A percentile compares a stretch with the other conserved stretches of the same genome.
Evolutionary conservation across 345 rosid species (phyloP).

Genomic region (Pelargonium nanum): DNA sequence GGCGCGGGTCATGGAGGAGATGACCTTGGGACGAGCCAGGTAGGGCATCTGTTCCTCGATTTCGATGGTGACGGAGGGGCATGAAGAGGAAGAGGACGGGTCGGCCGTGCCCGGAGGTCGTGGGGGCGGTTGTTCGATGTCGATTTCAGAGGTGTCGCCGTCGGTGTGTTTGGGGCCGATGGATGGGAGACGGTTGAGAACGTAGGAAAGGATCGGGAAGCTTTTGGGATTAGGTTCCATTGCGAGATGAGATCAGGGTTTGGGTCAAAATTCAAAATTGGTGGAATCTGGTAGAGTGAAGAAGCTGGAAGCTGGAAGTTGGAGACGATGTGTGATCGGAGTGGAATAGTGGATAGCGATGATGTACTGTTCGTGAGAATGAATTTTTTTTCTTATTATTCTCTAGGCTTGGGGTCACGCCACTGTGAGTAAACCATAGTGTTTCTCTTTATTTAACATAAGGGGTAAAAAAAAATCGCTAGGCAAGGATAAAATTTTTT

Average conservation of each 20-base stretch:
- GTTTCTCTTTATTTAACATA: no score
- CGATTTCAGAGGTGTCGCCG: slow-evolving; percentile 15
- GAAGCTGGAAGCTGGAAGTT: not conserved
- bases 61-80: slow-evolving; percentile 14
- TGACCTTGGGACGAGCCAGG: slow-evolving; percentile 49
- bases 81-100: slow-evolving; percentile 20
- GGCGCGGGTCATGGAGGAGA: slow-evolving; percentile 67
- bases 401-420: no score
- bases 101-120: slow-evolving; percentile 12
- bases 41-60: slow-evolving; percentile 52
- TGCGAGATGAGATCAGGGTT: slow-evolving; percentile 8
- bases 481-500: no score
- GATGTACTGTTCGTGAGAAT: no score
- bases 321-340: no score
- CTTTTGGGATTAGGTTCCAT: slow-evolving; percentile 71
- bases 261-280: not conserved
- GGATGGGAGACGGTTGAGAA: slow-evolving; percentile 65
- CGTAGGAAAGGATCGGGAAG: slow-evolving; percentile 82
- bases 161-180: slow-evolving; percentile 28
- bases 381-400: no score
- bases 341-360: no score
- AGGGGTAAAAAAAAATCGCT: no score
- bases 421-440: no score
- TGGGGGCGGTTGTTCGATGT: slow-evolving; percentile 31
- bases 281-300: not conserved